Evolutionary conservation across 2,329 filamentous ascomycete species (phyloP), one percentile per base, ranked within the genome.

Genomic region (Aspergillus puulaauensis): DNA sequence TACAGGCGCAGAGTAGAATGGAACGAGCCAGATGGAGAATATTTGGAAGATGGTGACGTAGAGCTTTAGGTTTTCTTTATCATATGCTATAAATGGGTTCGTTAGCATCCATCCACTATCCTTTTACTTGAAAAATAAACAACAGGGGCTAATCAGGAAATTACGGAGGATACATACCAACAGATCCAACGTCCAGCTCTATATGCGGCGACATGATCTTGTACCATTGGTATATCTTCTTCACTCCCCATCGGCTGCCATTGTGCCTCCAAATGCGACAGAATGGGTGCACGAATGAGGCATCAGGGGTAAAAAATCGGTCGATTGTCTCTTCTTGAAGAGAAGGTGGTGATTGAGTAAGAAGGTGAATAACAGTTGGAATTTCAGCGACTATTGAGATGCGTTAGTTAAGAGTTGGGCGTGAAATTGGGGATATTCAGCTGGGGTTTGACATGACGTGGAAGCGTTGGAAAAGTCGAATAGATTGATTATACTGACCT

Each of bases 181-280:
- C 74, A 31, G 79, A 81, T 52, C 91, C 83, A 17, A 96, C 79
- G 1, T 82, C 76, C 12, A 93, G 75, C 44, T 87, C 81, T 63
- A 95, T 90, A 17, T 80, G 78, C 0, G 92, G 92, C 60, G 87
- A 91, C 69, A 96, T 79, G 62, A 93, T 89, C 68, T 91, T 90
- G 75, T 96, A 93, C 90, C 89, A 93, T 41, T 86, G 84, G 69
- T 91, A 96, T 56, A 96, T 87, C 64, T 82, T 80, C 48, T 83
- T 77, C 17, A 96, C 80, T 6, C 90, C 70, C 75, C 81, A 85
- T 44, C 90, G 82, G 9, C 89, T 93, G 61, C 87, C 84, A 11
- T 76, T 67, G 64, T 81, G 84, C 59, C 73, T 79, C 44, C 79
- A 79, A 2, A 91, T 90, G 12, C 86, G 83, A 68, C 89, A 92